phyloP scores from a whole-genome alignment of 2,329 filamentous ascomycete species.

The Alternaria sp. region DNA sequence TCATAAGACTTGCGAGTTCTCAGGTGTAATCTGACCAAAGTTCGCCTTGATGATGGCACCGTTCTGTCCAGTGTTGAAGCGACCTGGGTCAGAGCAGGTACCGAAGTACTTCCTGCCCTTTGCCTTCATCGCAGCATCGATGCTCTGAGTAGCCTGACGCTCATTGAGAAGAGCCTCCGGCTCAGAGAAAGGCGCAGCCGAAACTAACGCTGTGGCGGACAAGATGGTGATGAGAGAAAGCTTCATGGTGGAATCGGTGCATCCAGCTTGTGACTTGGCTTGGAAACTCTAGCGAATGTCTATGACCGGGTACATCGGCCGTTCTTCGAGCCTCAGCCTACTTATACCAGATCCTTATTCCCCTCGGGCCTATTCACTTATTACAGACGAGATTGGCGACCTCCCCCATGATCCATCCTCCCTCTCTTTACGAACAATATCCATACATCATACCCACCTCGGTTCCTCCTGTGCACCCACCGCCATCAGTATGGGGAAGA shows the following conservation, averaged over 20 bases:
- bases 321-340: neutral
- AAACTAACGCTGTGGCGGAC: slow-evolving; percentile 39
- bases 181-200: slow-evolving; percentile 43
- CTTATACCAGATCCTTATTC: slow-evolving; percentile 7
- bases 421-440: slow-evolving; percentile 4
- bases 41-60: slow-evolving; percentile 67
- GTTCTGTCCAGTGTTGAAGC: slow-evolving; percentile 61
- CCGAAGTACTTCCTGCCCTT: slow-evolving; percentile 74
- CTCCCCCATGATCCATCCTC: neutral
- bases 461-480: neutral
- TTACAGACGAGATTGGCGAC: slow-evolving; percentile 1
- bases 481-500: slow-evolving; percentile 1
- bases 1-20: slow-evolving; percentile 61
- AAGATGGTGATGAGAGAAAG: slow-evolving; percentile 41
- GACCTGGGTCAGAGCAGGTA: slow-evolving; percentile 64
- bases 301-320: neutral
- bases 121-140: slow-evolving; percentile 66
- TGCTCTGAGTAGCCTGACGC: slow-evolving; percentile 55
- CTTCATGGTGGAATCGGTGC: slow-evolving; percentile 39
- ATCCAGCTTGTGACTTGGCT: neutral
- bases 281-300: slow-evolving; percentile 7
- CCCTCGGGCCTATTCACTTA: slow-evolving; percentile 1
- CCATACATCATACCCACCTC: slow-evolving; percentile 1
- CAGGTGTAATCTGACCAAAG: slow-evolving; percentile 71
- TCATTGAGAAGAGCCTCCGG: slow-evolving; percentile 39